These are phyloP conservation scores for Zoysia japonica DNA, from an alignment of 176 grass and related monocot species.

Conservation along the genomic window DNA sequence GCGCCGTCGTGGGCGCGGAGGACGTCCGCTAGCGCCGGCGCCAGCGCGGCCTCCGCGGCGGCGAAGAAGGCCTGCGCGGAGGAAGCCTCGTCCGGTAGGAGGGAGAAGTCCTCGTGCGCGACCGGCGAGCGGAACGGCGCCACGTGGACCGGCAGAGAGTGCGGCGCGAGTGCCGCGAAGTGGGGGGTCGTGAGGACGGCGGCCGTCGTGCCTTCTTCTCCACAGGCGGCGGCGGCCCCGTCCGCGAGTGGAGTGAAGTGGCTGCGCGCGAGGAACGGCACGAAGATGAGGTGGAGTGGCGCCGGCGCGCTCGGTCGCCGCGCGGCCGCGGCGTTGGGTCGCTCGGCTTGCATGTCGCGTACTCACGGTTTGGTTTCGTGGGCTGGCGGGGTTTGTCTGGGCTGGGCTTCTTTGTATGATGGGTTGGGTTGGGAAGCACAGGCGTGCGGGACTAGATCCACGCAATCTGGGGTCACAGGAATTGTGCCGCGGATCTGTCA, in stretches of 20 bases:
- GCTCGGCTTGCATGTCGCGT: not conserved
- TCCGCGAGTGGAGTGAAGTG: conserved; percentile 44
- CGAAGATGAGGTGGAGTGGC: conserved; percentile 42
- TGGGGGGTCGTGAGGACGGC: conserved; percentile 42
- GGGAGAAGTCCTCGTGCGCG: conserved; percentile 47
- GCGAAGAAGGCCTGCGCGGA: conserved; percentile 30
- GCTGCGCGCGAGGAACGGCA: conserved; percentile 52
- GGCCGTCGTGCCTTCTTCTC: not conserved
- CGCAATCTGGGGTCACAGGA: conserved; percentile 15
- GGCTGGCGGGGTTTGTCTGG: not conserved
- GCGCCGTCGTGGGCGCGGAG: not conserved
- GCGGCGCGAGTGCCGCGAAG: conserved; percentile 24
- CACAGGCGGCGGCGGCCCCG: conserved; percentile 4
- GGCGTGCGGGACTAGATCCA: conserved; percentile 21
- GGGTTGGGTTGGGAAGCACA: not conserved
- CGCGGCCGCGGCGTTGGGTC: not conserved
- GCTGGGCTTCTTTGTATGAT: conserved; percentile 12
- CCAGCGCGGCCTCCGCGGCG: conserved; percentile 26
- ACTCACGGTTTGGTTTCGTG: not conserved
- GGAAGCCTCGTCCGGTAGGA: conserved; percentile 29
- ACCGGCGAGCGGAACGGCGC: conserved; percentile 26
- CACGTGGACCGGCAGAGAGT: conserved; percentile 8
- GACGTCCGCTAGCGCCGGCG: conserved; percentile 2
- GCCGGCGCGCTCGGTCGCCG: not conserved
- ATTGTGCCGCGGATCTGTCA: not conserved